These are phyloP conservation scores for Starmerella apis DNA, from an alignment of 805 yeast species.

Conservation along the genomic window DNA sequence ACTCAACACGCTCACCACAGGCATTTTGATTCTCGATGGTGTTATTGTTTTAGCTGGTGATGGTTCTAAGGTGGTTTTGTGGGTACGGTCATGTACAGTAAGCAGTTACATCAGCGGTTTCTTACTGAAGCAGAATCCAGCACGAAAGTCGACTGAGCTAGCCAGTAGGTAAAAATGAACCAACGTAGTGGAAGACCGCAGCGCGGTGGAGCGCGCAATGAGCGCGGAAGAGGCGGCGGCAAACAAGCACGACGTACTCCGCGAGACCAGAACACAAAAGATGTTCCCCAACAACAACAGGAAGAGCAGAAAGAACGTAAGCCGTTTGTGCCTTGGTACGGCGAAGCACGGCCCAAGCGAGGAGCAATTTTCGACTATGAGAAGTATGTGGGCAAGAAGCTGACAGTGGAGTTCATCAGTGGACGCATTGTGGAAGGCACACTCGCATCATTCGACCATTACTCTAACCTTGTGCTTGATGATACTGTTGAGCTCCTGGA, in stretches of 20 bases:
- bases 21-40: slow-evolving; percentile 6
- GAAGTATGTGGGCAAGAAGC: slow-evolving; percentile 59
- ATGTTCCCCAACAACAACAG: slow-evolving; percentile 10
- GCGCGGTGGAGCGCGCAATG: slow-evolving; percentile 14
- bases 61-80: not conserved
- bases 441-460: slow-evolving; percentile 87
- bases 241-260: slow-evolving; percentile 5
- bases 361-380: slow-evolving; percentile 79
- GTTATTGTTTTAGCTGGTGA: not conserved
- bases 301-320: slow-evolving; percentile 30
- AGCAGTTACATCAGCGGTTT: not conserved
- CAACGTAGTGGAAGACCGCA: slow-evolving; percentile 19
- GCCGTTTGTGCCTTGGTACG: slow-evolving; percentile 27
- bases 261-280: slow-evolving; percentile 9
- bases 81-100: not conserved
- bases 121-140: not conserved
- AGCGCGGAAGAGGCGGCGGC: slow-evolving; percentile 6
- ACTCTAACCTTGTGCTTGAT: slow-evolving; percentile 70
- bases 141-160: not conserved
- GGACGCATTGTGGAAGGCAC: slow-evolving; percentile 76
- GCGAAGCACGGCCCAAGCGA: slow-evolving; percentile 68
- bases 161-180: slow-evolving; percentile 7
- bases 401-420: slow-evolving; percentile 71
- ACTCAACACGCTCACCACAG: slow-evolving; percentile 37
- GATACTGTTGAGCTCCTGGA: slow-evolving; percentile 45